Percentiles rank a stretch among this genome's conserved stretches.
phyloP scores from a whole-genome alignment of 768 basidiomycete species.

The Harrya chromipes region DNA sequence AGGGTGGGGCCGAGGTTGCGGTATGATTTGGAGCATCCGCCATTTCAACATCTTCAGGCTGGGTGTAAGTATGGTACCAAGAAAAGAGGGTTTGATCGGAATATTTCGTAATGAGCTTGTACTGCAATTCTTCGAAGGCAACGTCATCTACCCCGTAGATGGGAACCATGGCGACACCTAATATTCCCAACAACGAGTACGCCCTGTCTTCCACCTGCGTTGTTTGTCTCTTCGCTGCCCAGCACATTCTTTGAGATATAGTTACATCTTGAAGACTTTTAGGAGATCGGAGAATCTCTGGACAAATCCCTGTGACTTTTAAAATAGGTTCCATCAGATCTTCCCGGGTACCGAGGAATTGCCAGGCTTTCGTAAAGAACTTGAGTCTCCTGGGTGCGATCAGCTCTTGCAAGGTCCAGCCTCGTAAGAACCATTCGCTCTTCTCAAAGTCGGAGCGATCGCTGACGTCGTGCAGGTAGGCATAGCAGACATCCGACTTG shows the following conservation, averaged over 20 bases:
- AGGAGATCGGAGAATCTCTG: conserved; percentile 11
- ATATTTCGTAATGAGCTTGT: conserved; percentile 17
- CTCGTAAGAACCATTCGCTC: conserved; percentile 32
- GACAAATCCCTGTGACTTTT: conserved; percentile 14
- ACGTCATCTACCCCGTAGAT: conserved; percentile 25
- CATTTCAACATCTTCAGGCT: conserved; percentile 13
- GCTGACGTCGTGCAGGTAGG: conserved; percentile 26
- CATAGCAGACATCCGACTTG: conserved; percentile 24
- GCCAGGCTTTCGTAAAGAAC: conserved; percentile 30
- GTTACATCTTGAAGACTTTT: conserved; percentile 9
- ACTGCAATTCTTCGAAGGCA: conserved; percentile 27
- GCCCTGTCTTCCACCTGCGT: conserved; percentile 27
- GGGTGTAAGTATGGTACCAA: conserved; percentile 16
- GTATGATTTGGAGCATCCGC: not conserved
- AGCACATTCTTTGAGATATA: conserved; percentile 27
- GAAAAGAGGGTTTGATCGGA: conserved; percentile 28
- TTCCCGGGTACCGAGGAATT: conserved; percentile 13
- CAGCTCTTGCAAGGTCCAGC: conserved; percentile 32
- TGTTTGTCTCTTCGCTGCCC: conserved; percentile 27
- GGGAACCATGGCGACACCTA: conserved; percentile 17
- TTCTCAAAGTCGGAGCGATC: conserved; percentile 11
- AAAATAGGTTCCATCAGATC: conserved; percentile 12
- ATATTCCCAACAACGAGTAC: conserved; percentile 30
- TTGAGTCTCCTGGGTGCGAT: conserved; percentile 26
- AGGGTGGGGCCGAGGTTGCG: too few species aligned